Conservation (phyloP, 495 filamentous ascomycete genomes). For the Aspergillus asperescens region DNA sequence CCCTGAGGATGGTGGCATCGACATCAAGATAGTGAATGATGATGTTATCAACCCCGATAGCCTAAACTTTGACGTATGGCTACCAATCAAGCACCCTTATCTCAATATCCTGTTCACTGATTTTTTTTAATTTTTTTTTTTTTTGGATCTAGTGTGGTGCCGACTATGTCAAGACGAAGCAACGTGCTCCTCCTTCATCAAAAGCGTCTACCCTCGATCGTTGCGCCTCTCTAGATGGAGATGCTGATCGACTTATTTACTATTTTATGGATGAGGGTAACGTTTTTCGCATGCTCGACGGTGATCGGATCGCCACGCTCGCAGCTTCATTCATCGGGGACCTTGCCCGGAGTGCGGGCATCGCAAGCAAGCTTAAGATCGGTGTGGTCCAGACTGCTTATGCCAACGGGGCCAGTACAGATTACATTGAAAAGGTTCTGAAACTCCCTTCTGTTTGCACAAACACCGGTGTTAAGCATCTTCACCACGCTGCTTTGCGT, state of each 20-base stretch:
- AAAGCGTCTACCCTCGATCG: constrained; percentile 69
- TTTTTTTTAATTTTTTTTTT: too few relatives aligned
- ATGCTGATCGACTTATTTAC: constrained; percentile 92
- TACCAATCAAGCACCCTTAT: not conserved
- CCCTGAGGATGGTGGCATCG: constrained; percentile 56
- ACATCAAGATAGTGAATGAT: constrained; percentile 87
- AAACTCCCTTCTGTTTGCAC: constrained; percentile 90
- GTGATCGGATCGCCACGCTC: constrained; percentile 93
- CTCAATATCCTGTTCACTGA: constrained; percentile 14
- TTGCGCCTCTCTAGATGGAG: constrained; percentile 89
- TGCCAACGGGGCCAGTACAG: constrained; percentile 92
- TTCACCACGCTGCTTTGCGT: constrained; percentile 87
- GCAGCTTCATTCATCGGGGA: constrained; percentile 92
- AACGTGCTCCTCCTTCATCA: constrained; percentile 79
- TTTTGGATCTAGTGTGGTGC: constrained; percentile 90
- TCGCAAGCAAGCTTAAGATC: constrained; percentile 74
- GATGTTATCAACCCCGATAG: constrained; percentile 81
- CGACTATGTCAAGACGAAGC: constrained; percentile 95
- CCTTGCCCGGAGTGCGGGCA: constrained; percentile 70
- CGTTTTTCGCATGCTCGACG: constrained; percentile 85
- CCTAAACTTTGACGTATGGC: constrained; percentile 73
- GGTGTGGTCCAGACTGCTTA: constrained; percentile 97
- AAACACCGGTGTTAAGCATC: constrained; percentile 91
- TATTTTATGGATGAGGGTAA: constrained; percentile 82
- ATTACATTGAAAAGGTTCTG: constrained; percentile 81